Percentiles rank a stretch among this genome's conserved stretches.
Conservation (phyloP, 192 early-diverging fungal species). For the Backusella parvicylindrica region DNA sequence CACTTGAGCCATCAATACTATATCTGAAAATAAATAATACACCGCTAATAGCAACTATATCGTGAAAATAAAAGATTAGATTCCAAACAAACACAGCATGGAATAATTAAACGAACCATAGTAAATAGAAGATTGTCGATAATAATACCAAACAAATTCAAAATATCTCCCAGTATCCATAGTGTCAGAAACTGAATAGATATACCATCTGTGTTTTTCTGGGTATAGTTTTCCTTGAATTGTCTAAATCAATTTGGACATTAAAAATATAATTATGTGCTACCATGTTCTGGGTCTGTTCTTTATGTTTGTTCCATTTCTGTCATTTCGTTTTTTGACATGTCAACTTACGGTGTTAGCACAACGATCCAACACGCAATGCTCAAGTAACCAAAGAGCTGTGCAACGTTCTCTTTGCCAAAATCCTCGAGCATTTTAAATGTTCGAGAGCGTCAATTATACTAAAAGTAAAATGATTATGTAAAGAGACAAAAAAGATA, state of each 20-base stretch:
- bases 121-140: slow-evolving; percentile 66
- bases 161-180: slow-evolving; percentile 77
- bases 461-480: not conserved
- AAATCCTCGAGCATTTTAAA: not conserved
- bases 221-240: slow-evolving; percentile 70
- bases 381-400: slow-evolving; percentile 62
- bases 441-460: not conserved
- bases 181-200: slow-evolving; percentile 66
- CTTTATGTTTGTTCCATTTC: not conserved
- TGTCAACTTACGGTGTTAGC: slow-evolving; percentile 71
- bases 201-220: slow-evolving; percentile 73
- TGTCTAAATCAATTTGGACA: slow-evolving; percentile 42
- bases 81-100: not conserved
- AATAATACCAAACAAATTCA: slow-evolving; percentile 68
- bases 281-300: too few relatives aligned
- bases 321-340: not conserved
- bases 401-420: slow-evolving; percentile 12
- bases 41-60: slow-evolving; percentile 55
- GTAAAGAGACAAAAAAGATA: not conserved
- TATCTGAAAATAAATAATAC: slow-evolving; percentile 75
- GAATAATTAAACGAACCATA: slow-evolving; percentile 40
- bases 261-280: not conserved
- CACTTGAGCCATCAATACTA: slow-evolving; percentile 59
- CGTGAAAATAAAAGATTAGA: not conserved
- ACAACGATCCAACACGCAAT: slow-evolving; percentile 80